Evolutionary conservation across 345 rosid species (phyloP), one percentile per base, ranked within the genome.

Genomic region (Capsella bursapastoris): DNA sequence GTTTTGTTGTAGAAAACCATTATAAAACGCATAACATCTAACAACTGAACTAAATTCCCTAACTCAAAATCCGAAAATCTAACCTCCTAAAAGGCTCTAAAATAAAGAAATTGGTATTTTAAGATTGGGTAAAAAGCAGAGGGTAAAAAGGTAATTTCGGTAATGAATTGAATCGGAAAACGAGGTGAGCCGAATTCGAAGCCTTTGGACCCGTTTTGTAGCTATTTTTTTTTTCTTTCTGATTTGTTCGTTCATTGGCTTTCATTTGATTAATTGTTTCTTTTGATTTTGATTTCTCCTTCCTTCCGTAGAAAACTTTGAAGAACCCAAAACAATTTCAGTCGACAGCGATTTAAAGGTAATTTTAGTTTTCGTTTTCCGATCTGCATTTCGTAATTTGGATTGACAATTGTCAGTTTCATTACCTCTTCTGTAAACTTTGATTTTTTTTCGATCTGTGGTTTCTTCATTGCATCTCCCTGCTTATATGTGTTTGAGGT

Each of bases 171-270:
- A 64, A 64, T 52, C 77, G 70, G 77, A 72, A 72, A 73, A 73
- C 22, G 57, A 64, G 72, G 78, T 66, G 31, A 58, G 66, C 78
- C 66, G 61, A 28, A 15, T 71, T 50, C 32, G 60, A 71, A 71
- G 61, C 52, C 64, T 64, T 56, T 47, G 51, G 72, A 73, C 78
- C 59, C 78, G 72, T 57, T 73, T 73, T 65, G 4, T 32, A 6
- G 7, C 25, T 45, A 14, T 53, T 16, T 43, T 29, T 43, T 55
- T 43, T 15, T 7, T 50, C 59, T 8, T 70, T 58, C 16, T 38
- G 12, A 16, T 34, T 37, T 27, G 6, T 18, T 43, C 43, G 1
- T 9, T 52, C 15, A 5, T 5, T 18, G 2, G 4, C 6, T 44
- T 44, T 55, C 47, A 4, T 43, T 18, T 14, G 32, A 43, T 56